Evolutionary conservation across 495 filamentous ascomycete species (phyloP).

Genomic region (Aspergillus kassunensis): DNA sequence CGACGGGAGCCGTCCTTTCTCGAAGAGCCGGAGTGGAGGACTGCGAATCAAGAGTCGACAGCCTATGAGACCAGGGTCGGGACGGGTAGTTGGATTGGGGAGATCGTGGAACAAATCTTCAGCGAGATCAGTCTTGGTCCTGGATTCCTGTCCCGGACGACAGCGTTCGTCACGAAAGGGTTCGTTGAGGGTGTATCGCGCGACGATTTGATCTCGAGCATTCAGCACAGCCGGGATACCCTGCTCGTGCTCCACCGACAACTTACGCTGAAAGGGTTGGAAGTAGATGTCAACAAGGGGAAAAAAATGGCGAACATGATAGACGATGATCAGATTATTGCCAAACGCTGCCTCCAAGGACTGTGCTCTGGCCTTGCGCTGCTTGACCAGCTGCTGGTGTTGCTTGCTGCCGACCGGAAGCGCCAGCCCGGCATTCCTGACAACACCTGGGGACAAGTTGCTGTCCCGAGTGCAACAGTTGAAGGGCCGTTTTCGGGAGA

Average conservation of each 20-base stretch:
- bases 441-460: not conserved
- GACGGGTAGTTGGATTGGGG: conserved; percentile 13
- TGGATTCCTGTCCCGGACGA: conserved; percentile 20
- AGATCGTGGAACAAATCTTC: conserved; percentile 24
- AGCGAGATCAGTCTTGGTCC: conserved; percentile 24
- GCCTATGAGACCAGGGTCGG: conserved; percentile 14
- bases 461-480: not conserved
- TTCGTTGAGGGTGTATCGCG: not conserved
- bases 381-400: conserved; percentile 13
- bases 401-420: conserved; percentile 12
- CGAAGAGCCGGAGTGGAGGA: conserved; percentile 26
- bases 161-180: conserved; percentile 3
- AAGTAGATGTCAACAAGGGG: no score
- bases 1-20: conserved; percentile 29
- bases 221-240: conserved; percentile 9
- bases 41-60: conserved; percentile 18
- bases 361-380: conserved; percentile 15
- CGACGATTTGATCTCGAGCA: conserved; percentile 8
- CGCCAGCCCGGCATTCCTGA: not conserved
- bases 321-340: conserved; percentile 4
- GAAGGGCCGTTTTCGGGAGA: not conserved
- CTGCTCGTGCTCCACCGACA: conserved; percentile 13
- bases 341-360: conserved; percentile 13
- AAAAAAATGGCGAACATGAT: no score
- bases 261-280: no score